Conservation (phyloP, 306 rosid genomes). For the Lupinus albus region DNA sequence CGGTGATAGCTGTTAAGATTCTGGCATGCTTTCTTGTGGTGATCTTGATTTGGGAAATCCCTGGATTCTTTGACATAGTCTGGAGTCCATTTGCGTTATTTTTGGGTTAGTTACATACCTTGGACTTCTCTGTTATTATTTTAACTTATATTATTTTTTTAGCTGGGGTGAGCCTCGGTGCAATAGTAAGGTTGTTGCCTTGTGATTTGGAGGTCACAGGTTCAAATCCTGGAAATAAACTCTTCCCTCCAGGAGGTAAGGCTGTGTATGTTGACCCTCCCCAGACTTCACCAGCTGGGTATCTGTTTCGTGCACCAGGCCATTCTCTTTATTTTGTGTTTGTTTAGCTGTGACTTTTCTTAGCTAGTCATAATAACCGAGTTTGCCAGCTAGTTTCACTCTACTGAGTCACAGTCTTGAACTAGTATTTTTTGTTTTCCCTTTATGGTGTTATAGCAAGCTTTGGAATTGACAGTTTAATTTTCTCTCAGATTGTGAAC, state of each 20-base stretch:
- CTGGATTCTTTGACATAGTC: slow-evolving; percentile 80
- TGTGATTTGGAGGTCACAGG: no score
- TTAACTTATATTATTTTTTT: slow-evolving; percentile 27
- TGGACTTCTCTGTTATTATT: slow-evolving; percentile 29
- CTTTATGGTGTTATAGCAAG: slow-evolving; percentile 10
- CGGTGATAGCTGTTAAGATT: slow-evolving; percentile 82
- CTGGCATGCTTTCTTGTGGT: slow-evolving; percentile 88
- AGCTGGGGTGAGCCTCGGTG: no score
- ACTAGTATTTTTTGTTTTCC: slow-evolving; percentile 12
- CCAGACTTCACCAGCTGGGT: no score
- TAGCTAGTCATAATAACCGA: slow-evolving; percentile 31
- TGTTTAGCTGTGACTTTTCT: not conserved
- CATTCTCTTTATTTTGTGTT: no score
- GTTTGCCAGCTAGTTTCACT: slow-evolving; percentile 31
- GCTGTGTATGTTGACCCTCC: no score
- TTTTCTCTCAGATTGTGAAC: slow-evolving; percentile 27
- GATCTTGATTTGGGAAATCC: slow-evolving; percentile 92
- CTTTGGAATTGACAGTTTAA: slow-evolving; percentile 28
- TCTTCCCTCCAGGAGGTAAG: no score
- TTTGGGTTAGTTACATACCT: slow-evolving; percentile 65
- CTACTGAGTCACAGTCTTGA: slow-evolving; percentile 13
- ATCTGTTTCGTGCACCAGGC: no score
- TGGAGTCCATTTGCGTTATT: slow-evolving; percentile 80
- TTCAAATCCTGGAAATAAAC: no score
- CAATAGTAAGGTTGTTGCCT: no score